These are phyloP conservation scores for Spencermartinsiella ligniputridi DNA, from an alignment of 1,139 yeast genomes.

Conservation along the genomic window DNA sequence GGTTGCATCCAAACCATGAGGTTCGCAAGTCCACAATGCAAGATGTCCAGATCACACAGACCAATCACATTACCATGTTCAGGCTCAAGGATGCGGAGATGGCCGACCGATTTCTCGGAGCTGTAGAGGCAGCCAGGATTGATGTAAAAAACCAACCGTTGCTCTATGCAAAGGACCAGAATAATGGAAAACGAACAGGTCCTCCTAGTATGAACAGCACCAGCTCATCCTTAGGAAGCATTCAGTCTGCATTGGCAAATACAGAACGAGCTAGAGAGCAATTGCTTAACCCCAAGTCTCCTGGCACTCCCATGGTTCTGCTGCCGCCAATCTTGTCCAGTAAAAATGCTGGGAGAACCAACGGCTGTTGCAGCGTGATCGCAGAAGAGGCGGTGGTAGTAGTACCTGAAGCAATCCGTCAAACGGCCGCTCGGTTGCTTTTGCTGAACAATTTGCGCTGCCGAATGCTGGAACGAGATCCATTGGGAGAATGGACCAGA, in stretches of 20 bases:
- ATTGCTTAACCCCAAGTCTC: neutral
- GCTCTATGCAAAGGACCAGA: constrained; percentile 12
- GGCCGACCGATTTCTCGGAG: constrained; percentile 26
- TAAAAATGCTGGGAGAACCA: constrained; percentile 1
- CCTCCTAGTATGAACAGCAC: constrained; percentile 24
- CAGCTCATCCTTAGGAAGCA: constrained; percentile 22
- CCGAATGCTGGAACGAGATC: constrained; percentile 19
- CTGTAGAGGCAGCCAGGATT: constrained; percentile 22
- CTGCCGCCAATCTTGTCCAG: constrained; percentile 4
- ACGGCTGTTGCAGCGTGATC: neutral
- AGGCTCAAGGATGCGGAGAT: constrained; percentile 24
- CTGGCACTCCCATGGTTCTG: constrained; percentile 3
- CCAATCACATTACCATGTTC: constrained; percentile 27
- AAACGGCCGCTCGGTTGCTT: constrained; percentile 17
- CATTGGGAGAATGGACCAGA: constrained; percentile 20
- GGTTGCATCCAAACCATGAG: constrained; percentile 19
- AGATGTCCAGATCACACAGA: constrained; percentile 29
- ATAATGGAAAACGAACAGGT: constrained; percentile 8
- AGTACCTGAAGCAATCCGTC: neutral
- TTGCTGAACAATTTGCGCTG: constrained; percentile 26
- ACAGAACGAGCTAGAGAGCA: neutral
- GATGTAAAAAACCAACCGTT: constrained; percentile 24
- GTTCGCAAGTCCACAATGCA: constrained; percentile 26
- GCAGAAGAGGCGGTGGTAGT: neutral
- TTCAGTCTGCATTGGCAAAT: constrained; percentile 16